These are phyloP conservation scores for Ampelocalamus luodianensis DNA, from an alignment of 176 grass and related monocot genomes.

Conservation along the genomic window DNA sequence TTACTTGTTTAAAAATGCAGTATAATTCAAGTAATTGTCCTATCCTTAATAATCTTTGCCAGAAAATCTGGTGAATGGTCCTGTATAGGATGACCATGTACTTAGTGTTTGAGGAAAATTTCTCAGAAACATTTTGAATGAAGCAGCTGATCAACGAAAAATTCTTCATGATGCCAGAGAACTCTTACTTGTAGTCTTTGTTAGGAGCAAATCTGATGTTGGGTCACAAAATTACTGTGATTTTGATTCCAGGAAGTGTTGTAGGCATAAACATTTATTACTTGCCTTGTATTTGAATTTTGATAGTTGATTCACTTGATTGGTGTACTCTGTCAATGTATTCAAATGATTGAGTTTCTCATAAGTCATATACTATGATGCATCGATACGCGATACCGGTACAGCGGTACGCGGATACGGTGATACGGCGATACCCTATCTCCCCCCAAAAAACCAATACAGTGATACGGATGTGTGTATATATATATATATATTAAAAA, in stretches of 20 bases:
- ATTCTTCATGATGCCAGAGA: neutral
- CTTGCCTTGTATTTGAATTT: neutral
- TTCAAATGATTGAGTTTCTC: neutral
- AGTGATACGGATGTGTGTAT: too few species aligned
- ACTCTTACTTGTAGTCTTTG: neutral
- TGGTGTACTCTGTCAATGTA: neutral
- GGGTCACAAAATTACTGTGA: neutral
- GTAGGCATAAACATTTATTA: neutral
- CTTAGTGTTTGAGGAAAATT: neutral
- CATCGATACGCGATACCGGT: too few species aligned
- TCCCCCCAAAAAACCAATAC: too few species aligned
- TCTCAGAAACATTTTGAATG: neutral
- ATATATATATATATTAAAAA: too few species aligned
- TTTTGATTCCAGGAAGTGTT: neutral
- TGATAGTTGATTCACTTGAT: neutral
- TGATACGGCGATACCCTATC: too few species aligned
- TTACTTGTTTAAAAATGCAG: neutral
- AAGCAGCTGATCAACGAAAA: neutral
- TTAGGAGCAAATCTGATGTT: constrained; percentile 9
- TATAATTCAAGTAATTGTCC: neutral
- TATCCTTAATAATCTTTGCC: neutral
- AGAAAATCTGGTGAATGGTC: neutral
- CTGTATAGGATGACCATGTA: neutral
- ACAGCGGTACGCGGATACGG: too few species aligned
- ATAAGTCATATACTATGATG: neutral